Base-by-base conservation (phyloP, 2,329 filamentous ascomycete genomes). In the Penicillium capsulatum region DNA sequence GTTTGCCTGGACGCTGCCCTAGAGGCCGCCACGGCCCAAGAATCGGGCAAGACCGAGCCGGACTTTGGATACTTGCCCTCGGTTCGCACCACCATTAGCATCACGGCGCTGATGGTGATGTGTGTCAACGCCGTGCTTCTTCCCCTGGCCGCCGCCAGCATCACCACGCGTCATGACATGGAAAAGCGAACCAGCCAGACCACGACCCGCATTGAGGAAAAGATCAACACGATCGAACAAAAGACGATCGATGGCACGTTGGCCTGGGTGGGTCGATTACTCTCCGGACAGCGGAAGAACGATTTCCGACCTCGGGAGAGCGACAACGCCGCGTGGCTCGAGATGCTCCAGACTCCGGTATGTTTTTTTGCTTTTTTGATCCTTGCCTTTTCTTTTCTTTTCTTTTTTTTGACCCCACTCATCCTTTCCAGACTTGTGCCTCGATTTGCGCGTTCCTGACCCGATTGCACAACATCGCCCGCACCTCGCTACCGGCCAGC, bases 81-180 rank as follows among this genome's bases (percentile, higher is more conserved):
- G 7, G 75, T 97, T 26, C 83, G 86, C 22, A 81, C 85, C 2
- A 86, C 88, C 7, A 87, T 95, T 38, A 90, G 83, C 38, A 91
- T 96, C 48, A 84, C 92, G 7, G 90, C 91, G 60, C 79, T 98
- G 53, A 94, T 97, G 80, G 83, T 91, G 53, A 87, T 88, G 47
- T 95, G 92, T 55, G 90, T 94, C 52, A 82, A 84, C 43, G 90
- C 89, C 3, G 87, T 97, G 11, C 80, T 98, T 15, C 84, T 97
- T 50, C 88, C 89, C 8, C 78, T 98, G 7, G 90, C 91, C 15
- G 82, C 91, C 41, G 81, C 84, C 38, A 96, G 94, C 65, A 84
- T 94, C 14, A 96, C 89, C 1, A 88, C 95, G 38, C 82, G 88
- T 31, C 81, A 88, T 44, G 88, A 86, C 59, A 91, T 96, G 79